Evolutionary conservation across 2,329 filamentous ascomycete genomes (phyloP), one percentile per base, ranked within the genome.

Genomic region (Clonostachys solani): DNA sequence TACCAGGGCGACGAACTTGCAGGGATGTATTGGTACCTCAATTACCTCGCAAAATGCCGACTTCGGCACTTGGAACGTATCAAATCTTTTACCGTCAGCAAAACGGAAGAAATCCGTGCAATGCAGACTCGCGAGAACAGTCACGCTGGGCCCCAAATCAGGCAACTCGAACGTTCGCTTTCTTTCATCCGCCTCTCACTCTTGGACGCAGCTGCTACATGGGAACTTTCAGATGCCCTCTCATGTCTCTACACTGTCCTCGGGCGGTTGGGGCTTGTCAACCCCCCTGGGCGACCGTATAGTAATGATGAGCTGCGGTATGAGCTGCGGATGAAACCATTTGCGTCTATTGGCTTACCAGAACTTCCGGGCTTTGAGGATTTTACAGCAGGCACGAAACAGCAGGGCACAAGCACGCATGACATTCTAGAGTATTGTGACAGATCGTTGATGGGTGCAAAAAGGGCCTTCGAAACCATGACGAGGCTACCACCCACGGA

Each of bases 1-100:
- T 97, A 97, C 65, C 84, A 92, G 46, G 77, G 83, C 0, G 87
- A 95, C 62, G 94, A 99, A 64, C 75, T 94, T 10, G 80, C 84
- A 1, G 84, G 83, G 19, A 95, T 96, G 87, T 97, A 97, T 65
- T 94, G 87, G 83, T 91, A 96, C 63, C 71, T 96, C 52, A 81
- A 88, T 55, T 81, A 89, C 68, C 70, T 95, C 49, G 73, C 87
- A 59, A 79, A 84, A 60, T 81, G 86, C 47, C 74, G 86, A 51
- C 68, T 82, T 42, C 76, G 83, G 60, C 82, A 96, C 57, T 69
- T 87, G 19, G 84, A 90, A 55, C 80, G 87, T 46, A 89, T 94
- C 56, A 81, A 84, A 55, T 74, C 78, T 3, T 89, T 89, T 54
- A 75, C 83, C 7, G 64, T 75, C 38, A 65, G 63, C 13, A 67